phyloP scores from a whole-genome alignment of 2,329 filamentous ascomycete genomes.

The Fusarium pilosicola region DNA sequence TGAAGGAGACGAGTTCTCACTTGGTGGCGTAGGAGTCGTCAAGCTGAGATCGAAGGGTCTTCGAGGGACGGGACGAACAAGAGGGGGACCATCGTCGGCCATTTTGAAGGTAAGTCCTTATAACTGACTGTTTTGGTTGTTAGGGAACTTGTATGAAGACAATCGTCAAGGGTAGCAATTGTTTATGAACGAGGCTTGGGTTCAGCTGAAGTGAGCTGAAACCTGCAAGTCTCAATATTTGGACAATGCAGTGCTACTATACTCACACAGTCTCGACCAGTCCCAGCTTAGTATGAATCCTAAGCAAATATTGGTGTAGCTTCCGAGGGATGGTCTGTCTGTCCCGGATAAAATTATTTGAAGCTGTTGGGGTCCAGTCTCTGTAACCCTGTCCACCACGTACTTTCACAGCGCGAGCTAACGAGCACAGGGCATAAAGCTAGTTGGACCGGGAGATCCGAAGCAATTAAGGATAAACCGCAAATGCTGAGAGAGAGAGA shows the following conservation, averaged over 20 bases:
- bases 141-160: neutral
- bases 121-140: neutral
- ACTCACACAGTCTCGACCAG: constrained; percentile 28
- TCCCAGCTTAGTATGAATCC: neutral
- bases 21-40: constrained; percentile 57
- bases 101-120: constrained; percentile 39
- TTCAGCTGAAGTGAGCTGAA: constrained; percentile 16
- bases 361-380: constrained; percentile 25
- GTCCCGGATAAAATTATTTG: neutral
- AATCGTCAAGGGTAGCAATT: neutral
- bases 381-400: constrained; percentile 17
- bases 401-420: constrained; percentile 13
- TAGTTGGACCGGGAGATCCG: constrained; percentile 33
- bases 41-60: constrained; percentile 74
- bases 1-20: constrained; percentile 43
- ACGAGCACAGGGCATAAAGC: constrained; percentile 25
- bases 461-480: neutral
- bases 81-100: constrained; percentile 59
- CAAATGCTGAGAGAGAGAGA: neutral
- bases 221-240: constrained; percentile 18
- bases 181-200: neutral
- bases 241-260: constrained; percentile 18
- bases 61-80: constrained; percentile 76
- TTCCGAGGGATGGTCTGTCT: neutral
- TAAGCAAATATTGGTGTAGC: constrained; percentile 6